Evolutionary conservation across 495 filamentous ascomycete genomes (phyloP).

Genomic region (Penicillium tannophilum): DNA sequence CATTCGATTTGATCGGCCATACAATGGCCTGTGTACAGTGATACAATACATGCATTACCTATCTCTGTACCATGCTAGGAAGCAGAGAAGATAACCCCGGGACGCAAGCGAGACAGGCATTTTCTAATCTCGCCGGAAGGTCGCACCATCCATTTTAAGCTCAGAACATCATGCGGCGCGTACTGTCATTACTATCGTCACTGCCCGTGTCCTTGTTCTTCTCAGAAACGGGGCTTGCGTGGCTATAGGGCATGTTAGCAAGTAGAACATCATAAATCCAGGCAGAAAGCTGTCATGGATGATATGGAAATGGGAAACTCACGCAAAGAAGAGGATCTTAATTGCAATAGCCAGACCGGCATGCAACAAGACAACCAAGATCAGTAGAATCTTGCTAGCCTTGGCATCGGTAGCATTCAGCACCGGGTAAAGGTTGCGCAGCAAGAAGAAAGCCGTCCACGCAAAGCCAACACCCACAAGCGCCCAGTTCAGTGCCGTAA

Average conservation of each 20-base stretch:
- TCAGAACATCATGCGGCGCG: constrained; percentile 37
- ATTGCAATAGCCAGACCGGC: constrained; percentile 87
- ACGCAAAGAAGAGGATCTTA: constrained; percentile 95
- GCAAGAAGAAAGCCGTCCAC: constrained; percentile 80
- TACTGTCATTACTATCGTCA: constrained; percentile 29
- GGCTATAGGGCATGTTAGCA: constrained; percentile 36
- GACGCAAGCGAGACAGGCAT: constrained; percentile 21
- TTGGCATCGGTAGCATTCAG: constrained; percentile 89
- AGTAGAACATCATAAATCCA: constrained; percentile 4
- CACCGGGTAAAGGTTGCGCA: constrained; percentile 92
- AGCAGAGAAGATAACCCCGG: constrained; percentile 23
- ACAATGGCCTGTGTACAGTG: neutral
- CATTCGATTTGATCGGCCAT: neutral
- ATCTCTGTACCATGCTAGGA: constrained; percentile 12
- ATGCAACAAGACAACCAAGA: constrained; percentile 82
- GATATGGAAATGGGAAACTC: constrained; percentile 24
- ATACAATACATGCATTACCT: constrained; percentile 22
- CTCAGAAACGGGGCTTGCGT: constrained; percentile 66
- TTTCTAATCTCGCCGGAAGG: constrained; percentile 7
- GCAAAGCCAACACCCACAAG: constrained; percentile 92
- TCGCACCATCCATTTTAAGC: neutral
- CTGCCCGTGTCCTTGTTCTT: constrained; percentile 42
- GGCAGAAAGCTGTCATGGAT: neutral
- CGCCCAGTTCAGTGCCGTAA: constrained; percentile 85
- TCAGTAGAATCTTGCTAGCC: constrained; percentile 83